phyloP scores from a whole-genome alignment of 441 rosid genomes.

The Geranium incanum region DNA sequence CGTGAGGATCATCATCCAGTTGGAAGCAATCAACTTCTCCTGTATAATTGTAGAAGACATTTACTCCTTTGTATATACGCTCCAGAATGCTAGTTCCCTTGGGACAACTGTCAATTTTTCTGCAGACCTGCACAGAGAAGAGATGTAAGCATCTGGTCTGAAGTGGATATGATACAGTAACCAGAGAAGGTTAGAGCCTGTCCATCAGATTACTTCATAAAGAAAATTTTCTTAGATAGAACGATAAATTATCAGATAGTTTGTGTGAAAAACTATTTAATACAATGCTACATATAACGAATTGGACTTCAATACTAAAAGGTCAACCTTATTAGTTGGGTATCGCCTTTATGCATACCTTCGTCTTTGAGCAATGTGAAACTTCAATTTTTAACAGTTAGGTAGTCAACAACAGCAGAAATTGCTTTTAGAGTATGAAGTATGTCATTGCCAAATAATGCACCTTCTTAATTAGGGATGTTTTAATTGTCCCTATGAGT shows the following conservation, averaged over 20 bases:
- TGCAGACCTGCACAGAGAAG: constrained; percentile 48
- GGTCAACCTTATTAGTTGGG: not conserved
- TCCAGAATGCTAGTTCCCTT: constrained; percentile 46
- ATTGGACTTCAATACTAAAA: not conserved
- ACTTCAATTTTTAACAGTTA: not conserved
- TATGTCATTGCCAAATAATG: not conserved
- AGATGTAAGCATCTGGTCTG: not conserved
- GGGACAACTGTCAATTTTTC: constrained; percentile 50
- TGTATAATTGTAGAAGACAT: constrained; percentile 66
- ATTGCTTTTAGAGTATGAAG: not conserved
- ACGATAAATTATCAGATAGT: not conserved
- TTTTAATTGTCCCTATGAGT: not conserved
- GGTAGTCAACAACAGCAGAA: not conserved
- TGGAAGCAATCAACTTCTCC: constrained; percentile 61
- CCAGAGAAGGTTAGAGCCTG: not conserved
- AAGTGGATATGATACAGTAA: not conserved
- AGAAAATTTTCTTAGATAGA: not conserved
- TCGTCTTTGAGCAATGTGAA: not conserved
- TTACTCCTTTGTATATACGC: constrained; percentile 58
- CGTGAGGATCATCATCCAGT: constrained; percentile 89
- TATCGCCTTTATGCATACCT: not conserved
- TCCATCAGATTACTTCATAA: not conserved
- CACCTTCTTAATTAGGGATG: not conserved
- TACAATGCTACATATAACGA: not conserved
- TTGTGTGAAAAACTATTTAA: not conserved